phyloP scores from a whole-genome alignment of 129 eudicot genomes.

The Oenanthe sinensis region DNA sequence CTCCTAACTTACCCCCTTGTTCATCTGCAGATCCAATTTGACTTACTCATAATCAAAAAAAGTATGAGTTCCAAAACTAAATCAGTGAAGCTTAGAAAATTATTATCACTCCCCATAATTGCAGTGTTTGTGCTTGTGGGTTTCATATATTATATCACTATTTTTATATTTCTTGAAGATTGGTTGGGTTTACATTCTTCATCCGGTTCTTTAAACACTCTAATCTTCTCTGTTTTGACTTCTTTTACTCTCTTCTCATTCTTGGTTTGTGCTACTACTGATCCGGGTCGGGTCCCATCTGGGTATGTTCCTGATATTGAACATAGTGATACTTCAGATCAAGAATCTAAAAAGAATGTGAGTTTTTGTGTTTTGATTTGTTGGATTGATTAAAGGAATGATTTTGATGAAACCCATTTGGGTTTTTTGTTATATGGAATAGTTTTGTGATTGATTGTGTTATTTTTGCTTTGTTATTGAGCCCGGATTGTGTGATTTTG shows the following conservation, averaged over 20 bases:
- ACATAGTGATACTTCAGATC: constrained; percentile 45
- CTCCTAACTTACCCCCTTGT: not conserved
- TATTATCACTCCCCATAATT: constrained; percentile 49
- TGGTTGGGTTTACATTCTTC: constrained; percentile 51
- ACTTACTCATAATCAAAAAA: not conserved
- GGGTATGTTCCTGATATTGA: constrained; percentile 81
- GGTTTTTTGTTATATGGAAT: not conserved
- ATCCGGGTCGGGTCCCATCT: constrained; percentile 69
- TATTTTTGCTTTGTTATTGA: not conserved
- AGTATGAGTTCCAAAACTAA: not conserved
- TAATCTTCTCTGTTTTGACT: constrained; percentile 55
- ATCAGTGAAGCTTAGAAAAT: constrained; percentile 39
- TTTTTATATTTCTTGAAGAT: constrained; percentile 65
- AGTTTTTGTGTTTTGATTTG: constrained; percentile 9
- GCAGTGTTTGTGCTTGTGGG: constrained; percentile 45
- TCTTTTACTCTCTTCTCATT: constrained; percentile 47
- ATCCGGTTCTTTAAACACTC: constrained; percentile 38
- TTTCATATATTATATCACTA: constrained; percentile 49
- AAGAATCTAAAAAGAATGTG: constrained; percentile 46
- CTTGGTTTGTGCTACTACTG: constrained; percentile 54
- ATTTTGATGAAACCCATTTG: constrained; percentile 2
- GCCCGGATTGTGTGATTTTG: not conserved
- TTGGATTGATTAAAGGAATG: not conserved
- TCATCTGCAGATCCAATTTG: constrained; percentile 1
- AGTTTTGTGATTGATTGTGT: not conserved